These are phyloP conservation scores for Lichtheimia corymbifera DNA, from an alignment of 371 early-diverging fungal genomes.

Conservation along the genomic window DNA sequence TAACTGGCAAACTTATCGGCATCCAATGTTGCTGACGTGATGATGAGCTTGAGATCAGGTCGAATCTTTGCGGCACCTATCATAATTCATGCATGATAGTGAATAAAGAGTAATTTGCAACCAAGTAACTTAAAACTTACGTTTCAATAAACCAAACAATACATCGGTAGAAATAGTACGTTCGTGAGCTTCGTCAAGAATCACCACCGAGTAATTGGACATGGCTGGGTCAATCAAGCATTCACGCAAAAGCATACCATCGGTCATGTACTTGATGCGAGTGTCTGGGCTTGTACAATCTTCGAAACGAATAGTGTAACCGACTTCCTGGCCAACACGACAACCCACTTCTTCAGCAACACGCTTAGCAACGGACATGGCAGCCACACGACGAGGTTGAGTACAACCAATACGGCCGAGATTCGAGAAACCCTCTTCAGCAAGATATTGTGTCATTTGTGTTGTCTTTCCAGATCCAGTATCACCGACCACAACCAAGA, in stretches of 20 bases:
- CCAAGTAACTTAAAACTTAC: slow-evolving; percentile 22
- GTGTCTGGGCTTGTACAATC: slow-evolving; percentile 95
- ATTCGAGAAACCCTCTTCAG: slow-evolving; percentile 88
- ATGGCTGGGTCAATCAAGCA: slow-evolving; percentile 87
- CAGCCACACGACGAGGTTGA: slow-evolving; percentile 99
- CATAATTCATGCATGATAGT: background rate
- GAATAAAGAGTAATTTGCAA: background rate
- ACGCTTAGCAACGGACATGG: slow-evolving; percentile 98
- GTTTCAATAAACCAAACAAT: slow-evolving; percentile 93
- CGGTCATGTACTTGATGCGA: slow-evolving; percentile 99
- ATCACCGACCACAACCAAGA: slow-evolving; percentile 93
- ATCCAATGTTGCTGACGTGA: slow-evolving; percentile 97
- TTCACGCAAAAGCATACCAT: slow-evolving; percentile 99
- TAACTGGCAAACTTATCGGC: slow-evolving; percentile 94
- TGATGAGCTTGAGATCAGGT: slow-evolving; percentile 90
- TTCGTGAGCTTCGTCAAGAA: slow-evolving; percentile 99
- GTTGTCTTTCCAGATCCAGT: slow-evolving; percentile 99
- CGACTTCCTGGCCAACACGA: slow-evolving; percentile 93
- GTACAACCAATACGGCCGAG: slow-evolving; percentile 96
- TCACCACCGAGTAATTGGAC: slow-evolving; percentile 89
- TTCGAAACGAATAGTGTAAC: slow-evolving; percentile 98
- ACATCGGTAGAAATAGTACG: slow-evolving; percentile 97
- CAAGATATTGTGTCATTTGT: slow-evolving; percentile 98
- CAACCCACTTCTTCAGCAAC: slow-evolving; percentile 98
- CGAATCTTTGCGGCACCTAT: slow-evolving; percentile 75